Conservation (phyloP, 2,329 filamentous ascomycete genomes). For the Talaromyces sp. region DNA sequence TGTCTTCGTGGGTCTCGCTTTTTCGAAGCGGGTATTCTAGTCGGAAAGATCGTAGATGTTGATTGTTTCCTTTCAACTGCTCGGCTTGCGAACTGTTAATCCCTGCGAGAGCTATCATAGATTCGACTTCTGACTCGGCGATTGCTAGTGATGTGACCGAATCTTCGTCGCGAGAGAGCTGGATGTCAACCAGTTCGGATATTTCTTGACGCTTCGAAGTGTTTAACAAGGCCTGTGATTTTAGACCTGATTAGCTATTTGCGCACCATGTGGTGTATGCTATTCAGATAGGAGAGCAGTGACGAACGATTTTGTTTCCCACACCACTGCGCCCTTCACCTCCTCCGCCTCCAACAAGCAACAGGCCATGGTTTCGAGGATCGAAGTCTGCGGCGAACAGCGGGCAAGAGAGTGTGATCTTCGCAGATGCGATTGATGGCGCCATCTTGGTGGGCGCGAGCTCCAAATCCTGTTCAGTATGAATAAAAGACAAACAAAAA, state of each 20-base stretch:
- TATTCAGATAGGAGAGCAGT: neutral
- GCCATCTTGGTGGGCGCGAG: slow-evolving; percentile 31
- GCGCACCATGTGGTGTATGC: neutral
- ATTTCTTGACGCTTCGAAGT: slow-evolving; percentile 62
- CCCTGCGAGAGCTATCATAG: slow-evolving; percentile 63
- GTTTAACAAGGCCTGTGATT: slow-evolving; percentile 64
- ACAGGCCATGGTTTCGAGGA: slow-evolving; percentile 67
- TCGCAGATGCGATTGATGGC: slow-evolving; percentile 48
- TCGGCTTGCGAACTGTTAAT: slow-evolving; percentile 77
- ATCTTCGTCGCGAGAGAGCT: slow-evolving; percentile 80
- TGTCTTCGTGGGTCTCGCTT: slow-evolving; percentile 22
- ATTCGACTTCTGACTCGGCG: slow-evolving; percentile 56
- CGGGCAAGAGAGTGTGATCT: slow-evolving; percentile 72
- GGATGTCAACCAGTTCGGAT: slow-evolving; percentile 65
- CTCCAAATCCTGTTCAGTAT: neutral
- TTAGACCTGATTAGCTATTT: neutral
- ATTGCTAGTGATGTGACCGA: slow-evolving; percentile 79
- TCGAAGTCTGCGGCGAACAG: slow-evolving; percentile 88
- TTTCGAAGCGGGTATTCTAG: slow-evolving; percentile 54
- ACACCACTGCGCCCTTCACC: slow-evolving; percentile 78
- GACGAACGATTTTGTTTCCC: slow-evolving; percentile 76
- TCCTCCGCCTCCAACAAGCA: slow-evolving; percentile 83
- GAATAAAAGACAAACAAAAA: neutral
- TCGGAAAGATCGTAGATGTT: slow-evolving; percentile 75
- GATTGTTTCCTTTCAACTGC: slow-evolving; percentile 71